Conservation (phyloP, 2,329 filamentous ascomycete species). For the Penicillium digitatum region DNA sequence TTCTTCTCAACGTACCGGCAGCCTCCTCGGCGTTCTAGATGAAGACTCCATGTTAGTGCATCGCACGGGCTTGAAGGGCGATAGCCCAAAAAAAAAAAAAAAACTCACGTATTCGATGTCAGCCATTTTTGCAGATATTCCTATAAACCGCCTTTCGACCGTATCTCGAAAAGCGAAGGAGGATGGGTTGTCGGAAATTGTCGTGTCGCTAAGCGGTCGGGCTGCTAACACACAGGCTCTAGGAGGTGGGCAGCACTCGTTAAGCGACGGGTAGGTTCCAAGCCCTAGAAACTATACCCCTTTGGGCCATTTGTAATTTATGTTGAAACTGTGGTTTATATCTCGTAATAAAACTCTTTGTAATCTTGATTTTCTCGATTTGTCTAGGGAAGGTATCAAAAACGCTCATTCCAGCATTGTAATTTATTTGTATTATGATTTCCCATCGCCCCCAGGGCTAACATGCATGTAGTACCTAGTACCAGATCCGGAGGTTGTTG, state of each 20-base stretch:
- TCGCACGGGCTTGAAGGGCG: background rate
- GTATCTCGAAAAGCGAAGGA: conserved; percentile 46
- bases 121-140: conserved; percentile 68
- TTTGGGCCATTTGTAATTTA: conserved; percentile 20
- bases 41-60: conserved; percentile 36
- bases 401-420: background rate
- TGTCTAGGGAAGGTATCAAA: background rate
- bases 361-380: background rate
- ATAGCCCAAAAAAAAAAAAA: background rate
- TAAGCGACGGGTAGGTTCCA: conserved; percentile 44
- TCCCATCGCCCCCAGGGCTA: background rate
- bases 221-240: conserved; percentile 26
- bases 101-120: conserved; percentile 79
- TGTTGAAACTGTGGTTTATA: background rate
- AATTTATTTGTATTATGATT: background rate
- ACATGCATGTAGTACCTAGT: background rate
- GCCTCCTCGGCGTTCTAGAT: conserved; percentile 90
- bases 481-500: background rate
- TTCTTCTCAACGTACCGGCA: conserved; percentile 59
- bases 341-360: background rate
- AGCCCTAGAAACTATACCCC: conserved; percentile 36
- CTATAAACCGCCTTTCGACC: conserved; percentile 45
- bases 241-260: conserved; percentile 39
- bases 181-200: conserved; percentile 35
- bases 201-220: conserved; percentile 39